phyloP scores from a whole-genome alignment of 2,329 filamentous ascomycete genomes.

The Hymenoscyphus albidus region DNA sequence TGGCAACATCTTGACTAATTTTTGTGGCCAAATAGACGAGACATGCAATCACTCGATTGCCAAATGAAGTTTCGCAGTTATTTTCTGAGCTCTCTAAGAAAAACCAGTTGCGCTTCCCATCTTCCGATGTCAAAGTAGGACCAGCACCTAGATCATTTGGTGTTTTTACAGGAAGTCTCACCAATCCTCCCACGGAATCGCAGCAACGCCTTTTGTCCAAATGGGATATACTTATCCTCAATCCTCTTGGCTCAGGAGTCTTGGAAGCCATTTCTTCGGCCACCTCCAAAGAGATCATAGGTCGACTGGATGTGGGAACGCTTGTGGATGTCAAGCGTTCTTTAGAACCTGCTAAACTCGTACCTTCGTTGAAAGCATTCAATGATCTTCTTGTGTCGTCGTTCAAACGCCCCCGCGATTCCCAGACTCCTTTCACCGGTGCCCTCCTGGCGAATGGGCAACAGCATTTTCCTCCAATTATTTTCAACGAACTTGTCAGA shows the following conservation, averaged over 20 bases:
- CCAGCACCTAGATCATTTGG: conserved; percentile 37
- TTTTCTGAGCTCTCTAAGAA: neutral
- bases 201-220: conserved; percentile 35
- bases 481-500: conserved; percentile 35
- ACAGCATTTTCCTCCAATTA: conserved; percentile 16
- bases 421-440: conserved; percentile 35
- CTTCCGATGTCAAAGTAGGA: neutral
- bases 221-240: conserved; percentile 41
- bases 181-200: conserved; percentile 28
- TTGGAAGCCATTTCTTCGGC: conserved; percentile 29
- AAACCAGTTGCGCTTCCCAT: neutral
- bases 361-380: conserved; percentile 7
- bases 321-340: conserved; percentile 7
- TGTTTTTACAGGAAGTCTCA: conserved; percentile 39
- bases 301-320: conserved; percentile 14
- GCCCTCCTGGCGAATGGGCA: conserved; percentile 43
- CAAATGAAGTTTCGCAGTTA: neutral
- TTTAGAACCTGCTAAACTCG: conserved; percentile 1
- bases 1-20: neutral
- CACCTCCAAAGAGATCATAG: conserved; percentile 10
- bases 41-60: neutral
- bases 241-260: conserved; percentile 38
- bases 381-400: conserved; percentile 4
- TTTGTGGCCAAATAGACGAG: neutral
- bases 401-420: conserved; percentile 7